Base-by-base conservation (phyloP, 129 eudicot genomes). In the Artemisia argyi region DNA sequence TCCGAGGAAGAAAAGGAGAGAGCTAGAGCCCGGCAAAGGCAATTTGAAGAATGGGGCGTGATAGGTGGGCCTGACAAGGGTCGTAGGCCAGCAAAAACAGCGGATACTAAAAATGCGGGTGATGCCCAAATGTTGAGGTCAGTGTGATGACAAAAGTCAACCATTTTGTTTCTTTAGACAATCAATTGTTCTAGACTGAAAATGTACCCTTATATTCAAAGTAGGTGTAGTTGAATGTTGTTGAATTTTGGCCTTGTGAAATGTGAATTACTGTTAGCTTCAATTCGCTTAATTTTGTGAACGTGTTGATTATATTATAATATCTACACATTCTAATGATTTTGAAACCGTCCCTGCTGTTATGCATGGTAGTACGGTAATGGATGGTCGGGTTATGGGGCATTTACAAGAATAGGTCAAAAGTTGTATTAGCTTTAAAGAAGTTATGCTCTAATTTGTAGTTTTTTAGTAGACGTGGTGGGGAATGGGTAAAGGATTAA, bases 1-100 rank as follows among this genome's bases (percentile, higher is more conserved):
- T 92, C 97, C 0, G 97, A 86, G 83, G 97, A 92, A 77, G 97
- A 92, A 80, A 92, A 85, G 72, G 97, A 92, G 69, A 75, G 98
- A 67, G 98, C 97, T 11, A 82, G 98, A 79, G 97, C 98, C 47
- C 86, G 98, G 14, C 98, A 93, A 58, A 83, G 80, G 74, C 98
- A 93, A 52, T 93, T 89, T 55, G 85, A 89, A 88, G 80, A 72
- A 53, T 93, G 87, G 85, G 98, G 98, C 14, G 83, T 89, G 19
- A 93, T 93, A 11, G 98, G 98, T 52, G 98, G 98, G 28, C 98
- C 98, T 3, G 88, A 93, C 80, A 93, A 93, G 74, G 98, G 97
- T 61, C 92, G 92, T 8, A 82, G 79, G 65, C 91, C 95, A 4
- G 52, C 52, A 7, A 80, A 75, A 81, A 46, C 80, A 5, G 64